Conservation (phyloP, 164 flowering plant species). For the Piper betle region DNA sequence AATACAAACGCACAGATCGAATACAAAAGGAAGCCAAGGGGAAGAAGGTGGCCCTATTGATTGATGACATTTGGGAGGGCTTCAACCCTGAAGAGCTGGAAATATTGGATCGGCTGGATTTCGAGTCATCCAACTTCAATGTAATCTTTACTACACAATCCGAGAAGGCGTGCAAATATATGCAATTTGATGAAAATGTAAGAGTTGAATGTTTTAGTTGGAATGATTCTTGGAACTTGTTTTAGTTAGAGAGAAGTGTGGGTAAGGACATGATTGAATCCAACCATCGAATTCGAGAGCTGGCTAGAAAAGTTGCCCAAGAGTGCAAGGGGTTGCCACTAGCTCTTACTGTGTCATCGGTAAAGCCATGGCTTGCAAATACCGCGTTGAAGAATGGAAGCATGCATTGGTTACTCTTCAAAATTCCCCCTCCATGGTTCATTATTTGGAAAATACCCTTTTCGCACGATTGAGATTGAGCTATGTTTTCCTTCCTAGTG, state of each 20-base stretch:
- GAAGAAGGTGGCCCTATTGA: background rate
- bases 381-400: background rate
- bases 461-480: background rate
- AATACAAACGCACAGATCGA: too few species aligned
- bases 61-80: background rate
- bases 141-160: background rate
- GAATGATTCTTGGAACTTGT: background rate
- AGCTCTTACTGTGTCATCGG: background rate
- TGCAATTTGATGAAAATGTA: background rate
- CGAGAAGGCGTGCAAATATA: background rate
- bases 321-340: background rate
- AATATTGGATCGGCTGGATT: background rate
- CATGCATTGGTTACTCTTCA: background rate
- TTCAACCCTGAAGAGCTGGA: background rate
- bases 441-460: background rate
- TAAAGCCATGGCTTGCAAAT: background rate
- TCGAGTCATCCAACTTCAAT: background rate
- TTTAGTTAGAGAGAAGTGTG: background rate
- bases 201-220: background rate
- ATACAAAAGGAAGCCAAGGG: background rate
- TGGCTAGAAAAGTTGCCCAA: background rate
- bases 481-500: background rate
- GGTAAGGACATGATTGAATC: background rate
- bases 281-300: background rate
- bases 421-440: background rate